Evolutionary conservation across 257 asterid species (phyloP).

Genomic region (Capsicum baccatum): DNA sequence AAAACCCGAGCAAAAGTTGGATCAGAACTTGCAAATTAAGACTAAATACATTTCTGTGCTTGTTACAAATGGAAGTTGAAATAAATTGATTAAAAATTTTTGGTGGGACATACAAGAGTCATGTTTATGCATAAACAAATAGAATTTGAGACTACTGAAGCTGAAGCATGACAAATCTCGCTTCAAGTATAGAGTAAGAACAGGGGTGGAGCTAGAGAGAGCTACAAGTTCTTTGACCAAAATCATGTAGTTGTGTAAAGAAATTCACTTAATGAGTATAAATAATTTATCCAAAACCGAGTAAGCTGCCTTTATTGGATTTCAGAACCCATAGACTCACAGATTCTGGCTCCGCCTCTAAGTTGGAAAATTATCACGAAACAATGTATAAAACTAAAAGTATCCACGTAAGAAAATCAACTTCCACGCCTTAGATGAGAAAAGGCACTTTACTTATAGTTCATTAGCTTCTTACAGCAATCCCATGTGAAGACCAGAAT

Average conservation of each 20-base stretch:
- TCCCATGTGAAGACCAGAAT: conserved; percentile 21
- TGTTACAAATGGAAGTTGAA: background rate
- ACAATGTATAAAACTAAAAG: background rate
- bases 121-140: conserved; percentile 9
- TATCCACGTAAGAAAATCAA: background rate
- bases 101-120: conserved; percentile 1
- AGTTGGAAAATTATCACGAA: conserved; percentile 5
- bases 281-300: background rate
- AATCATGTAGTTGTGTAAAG: background rate
- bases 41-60: background rate
- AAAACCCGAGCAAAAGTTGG: background rate
- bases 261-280: background rate
- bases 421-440: background rate
- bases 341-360: background rate
- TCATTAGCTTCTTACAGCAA: conserved; percentile 9
- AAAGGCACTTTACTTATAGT: conserved; percentile 9
- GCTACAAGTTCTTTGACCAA: background rate
- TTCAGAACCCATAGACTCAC: background rate
- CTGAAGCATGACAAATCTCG: background rate
- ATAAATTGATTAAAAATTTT: background rate
- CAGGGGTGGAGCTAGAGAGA: background rate
- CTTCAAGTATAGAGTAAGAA: background rate
- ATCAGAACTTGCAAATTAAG: conserved; percentile 23
- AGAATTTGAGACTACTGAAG: conserved; percentile 22
- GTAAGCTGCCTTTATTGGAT: conserved; percentile 8